phyloP scores from a whole-genome alignment of 1,284 basidiomycete genomes.

The Chondrostereum purpureum region DNA sequence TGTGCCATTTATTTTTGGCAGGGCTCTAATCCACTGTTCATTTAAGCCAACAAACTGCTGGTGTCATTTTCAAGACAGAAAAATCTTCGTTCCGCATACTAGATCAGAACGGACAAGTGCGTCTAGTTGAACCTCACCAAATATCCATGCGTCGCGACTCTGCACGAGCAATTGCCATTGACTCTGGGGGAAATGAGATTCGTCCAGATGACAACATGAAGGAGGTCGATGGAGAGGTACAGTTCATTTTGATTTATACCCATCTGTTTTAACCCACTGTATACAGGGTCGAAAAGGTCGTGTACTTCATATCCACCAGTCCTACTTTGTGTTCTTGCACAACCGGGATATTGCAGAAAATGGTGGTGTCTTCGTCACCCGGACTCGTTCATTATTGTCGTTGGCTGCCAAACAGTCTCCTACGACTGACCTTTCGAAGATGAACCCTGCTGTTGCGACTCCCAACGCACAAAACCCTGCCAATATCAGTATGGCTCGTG shows the following conservation, averaged over 20 bases:
- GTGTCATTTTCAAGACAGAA: constrained; percentile 97
- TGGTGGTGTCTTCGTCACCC: constrained; percentile 89
- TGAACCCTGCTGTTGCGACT: constrained; percentile 79
- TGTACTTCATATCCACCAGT: constrained; percentile 93
- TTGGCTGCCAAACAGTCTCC: constrained; percentile 73
- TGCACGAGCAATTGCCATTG: constrained; percentile 80
- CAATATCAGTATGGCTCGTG: constrained; percentile 64
- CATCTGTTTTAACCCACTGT: constrained; percentile 7
- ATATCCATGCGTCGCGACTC: constrained; percentile 90
- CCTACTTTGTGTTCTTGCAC: constrained; percentile 90
- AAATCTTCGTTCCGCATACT: constrained; percentile 92
- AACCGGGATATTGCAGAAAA: constrained; percentile 90
- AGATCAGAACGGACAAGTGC: constrained; percentile 88
- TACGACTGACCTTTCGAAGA: constrained; percentile 82
- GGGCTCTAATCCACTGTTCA: constrained; percentile 7
- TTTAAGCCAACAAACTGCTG: constrained; percentile 80
- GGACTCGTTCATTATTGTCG: constrained; percentile 73
- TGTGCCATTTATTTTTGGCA: constrained; percentile 3
- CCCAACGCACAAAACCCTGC: constrained; percentile 75
- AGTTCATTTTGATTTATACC: too few relatives aligned
- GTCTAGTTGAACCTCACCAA: constrained; percentile 90
- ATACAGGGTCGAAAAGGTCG: constrained; percentile 82
- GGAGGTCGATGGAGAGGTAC: constrained; percentile 86
- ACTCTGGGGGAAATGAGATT: constrained; percentile 81
- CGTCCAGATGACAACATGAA: constrained; percentile 90